Conservation (phyloP, 768 basidiomycete species). For the Podaxis mareebaensis region DNA sequence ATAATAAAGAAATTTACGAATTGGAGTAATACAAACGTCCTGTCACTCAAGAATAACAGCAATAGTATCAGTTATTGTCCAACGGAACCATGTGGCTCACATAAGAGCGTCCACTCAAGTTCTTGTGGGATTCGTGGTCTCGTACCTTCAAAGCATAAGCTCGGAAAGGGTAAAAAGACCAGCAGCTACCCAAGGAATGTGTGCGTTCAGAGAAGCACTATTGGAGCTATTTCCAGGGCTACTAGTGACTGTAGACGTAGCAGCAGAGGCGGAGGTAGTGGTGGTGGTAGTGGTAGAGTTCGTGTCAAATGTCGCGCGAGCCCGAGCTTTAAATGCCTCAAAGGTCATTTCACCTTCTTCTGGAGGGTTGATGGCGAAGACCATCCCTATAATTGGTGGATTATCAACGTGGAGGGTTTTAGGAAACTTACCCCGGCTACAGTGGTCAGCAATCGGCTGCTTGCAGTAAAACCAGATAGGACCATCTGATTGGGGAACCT, state of each 20-base stretch:
- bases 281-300: conserved; percentile 20
- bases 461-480: conserved; percentile 63
- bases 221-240: background rate
- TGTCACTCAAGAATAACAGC: no score
- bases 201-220: background rate
- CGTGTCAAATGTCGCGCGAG: conserved; percentile 31
- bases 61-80: no score
- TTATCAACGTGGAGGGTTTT: no score
- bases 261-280: conserved; percentile 15
- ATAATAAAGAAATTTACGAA: no score
- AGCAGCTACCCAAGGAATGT: background rate
- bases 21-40: no score
- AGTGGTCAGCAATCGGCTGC: conserved; percentile 47
- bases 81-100: no score
- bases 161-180: background rate
- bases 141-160: background rate
- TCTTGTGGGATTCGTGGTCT: background rate
- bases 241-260: conserved; percentile 2
- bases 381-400: conserved; percentile 49
- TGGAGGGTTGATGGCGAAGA: conserved; percentile 65
- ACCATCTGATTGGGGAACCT: conserved; percentile 37
- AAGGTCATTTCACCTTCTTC: conserved; percentile 35
- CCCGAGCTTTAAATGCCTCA: conserved; percentile 48
- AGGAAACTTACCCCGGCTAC: conserved; percentile 35
- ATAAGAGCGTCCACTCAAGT: background rate